Evolutionary conservation across 2,329 filamentous ascomycete species (phyloP), one percentile per base, ranked within the genome.

Genomic region (Aspergillus piperis): DNA sequence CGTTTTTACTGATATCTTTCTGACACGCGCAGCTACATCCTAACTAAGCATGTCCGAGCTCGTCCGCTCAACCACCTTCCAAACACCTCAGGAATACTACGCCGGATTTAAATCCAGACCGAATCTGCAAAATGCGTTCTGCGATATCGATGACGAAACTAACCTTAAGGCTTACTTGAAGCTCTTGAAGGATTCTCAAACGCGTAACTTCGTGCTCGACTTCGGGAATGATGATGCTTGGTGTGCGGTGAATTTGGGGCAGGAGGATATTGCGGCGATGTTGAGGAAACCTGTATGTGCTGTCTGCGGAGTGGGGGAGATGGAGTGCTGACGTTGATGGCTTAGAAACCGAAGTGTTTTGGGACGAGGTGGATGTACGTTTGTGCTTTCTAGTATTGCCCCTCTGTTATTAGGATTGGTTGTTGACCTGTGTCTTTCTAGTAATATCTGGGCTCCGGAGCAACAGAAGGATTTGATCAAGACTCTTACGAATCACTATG

Each of bases 311-410:
- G 19, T 27, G 8, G 7, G 27, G 6, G 3, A 30, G 2, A 2
- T 2, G 7, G 27, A 30, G 8, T 30, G 30, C 49, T 65, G 32
- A 64, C 30, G 13, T 7, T 44, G 30, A 11, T 3, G 15, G 10
- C 39, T 21, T 71, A 83, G 68, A 78, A 81, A 59, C 80, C 83
- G 2, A 75, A 74, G 42, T 80, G 77, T 52, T 75, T 82, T 49
- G 82, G 80, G 61, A 86, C 89, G 3, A 82, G 89, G 73, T 92
- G 90, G 90, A 90, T 92, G 85, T 87, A 76, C 72, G 85, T 69
- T 60, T 60, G 19, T 41, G 11, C 10, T 13, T 36, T 36, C 5
- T 10, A 30, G 10, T 36, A 36, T 13, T 36, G 4, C 0, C 27
- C 10, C 2, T 36, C 11, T 2, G 21, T 5, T 32, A 3, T 36